Evolutionary conservation across 192 early-diverging fungal genomes (phyloP).

Genomic region (Coemansia sp.): DNA sequence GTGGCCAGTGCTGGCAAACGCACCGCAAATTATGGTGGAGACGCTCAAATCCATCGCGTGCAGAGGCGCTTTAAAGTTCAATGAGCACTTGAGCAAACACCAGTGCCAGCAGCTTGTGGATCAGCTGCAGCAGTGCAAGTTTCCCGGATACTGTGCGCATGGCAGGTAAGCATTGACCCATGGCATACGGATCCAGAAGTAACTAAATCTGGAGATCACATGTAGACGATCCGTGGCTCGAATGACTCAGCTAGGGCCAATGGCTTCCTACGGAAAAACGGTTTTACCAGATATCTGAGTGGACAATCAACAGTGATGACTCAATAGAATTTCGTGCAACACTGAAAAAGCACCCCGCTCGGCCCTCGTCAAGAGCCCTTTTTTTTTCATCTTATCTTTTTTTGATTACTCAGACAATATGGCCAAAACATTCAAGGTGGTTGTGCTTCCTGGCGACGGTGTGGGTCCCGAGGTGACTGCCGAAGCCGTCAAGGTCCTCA

Average conservation of each 20-base stretch:
- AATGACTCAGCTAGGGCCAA: constrained; percentile 1
- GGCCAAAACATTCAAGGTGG: constrained; percentile 58
- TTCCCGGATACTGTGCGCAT: constrained; percentile 45
- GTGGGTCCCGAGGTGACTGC: constrained; percentile 93
- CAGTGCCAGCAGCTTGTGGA: constrained; percentile 27
- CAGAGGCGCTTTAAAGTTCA: constrained; percentile 39
- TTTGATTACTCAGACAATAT: constrained; percentile 10
- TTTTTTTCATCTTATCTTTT: constrained; percentile 27
- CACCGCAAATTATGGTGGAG: constrained; percentile 25
- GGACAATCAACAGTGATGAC: not conserved
- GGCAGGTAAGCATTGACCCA: constrained; percentile 16
- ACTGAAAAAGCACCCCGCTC: not conserved
- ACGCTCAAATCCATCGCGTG: constrained; percentile 40
- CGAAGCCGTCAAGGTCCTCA: constrained; percentile 88
- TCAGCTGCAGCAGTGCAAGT: constrained; percentile 29
- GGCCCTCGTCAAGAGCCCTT: not conserved
- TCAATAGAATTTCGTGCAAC: too few species aligned
- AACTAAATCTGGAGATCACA: not conserved
- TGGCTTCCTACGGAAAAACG: not conserved
- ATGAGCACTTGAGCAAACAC: constrained; percentile 19
- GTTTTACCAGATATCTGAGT: constrained; percentile 1
- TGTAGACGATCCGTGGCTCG: constrained; percentile 11
- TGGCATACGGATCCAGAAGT: too few species aligned
- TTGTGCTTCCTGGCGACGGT: constrained; percentile 90
- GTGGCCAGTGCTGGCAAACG: constrained; percentile 35